Evolutionary conservation across 1,284 basidiomycete genomes (phyloP), one percentile per base, ranked within the genome.

Genomic region (Trichosporon coremiiforme): DNA sequence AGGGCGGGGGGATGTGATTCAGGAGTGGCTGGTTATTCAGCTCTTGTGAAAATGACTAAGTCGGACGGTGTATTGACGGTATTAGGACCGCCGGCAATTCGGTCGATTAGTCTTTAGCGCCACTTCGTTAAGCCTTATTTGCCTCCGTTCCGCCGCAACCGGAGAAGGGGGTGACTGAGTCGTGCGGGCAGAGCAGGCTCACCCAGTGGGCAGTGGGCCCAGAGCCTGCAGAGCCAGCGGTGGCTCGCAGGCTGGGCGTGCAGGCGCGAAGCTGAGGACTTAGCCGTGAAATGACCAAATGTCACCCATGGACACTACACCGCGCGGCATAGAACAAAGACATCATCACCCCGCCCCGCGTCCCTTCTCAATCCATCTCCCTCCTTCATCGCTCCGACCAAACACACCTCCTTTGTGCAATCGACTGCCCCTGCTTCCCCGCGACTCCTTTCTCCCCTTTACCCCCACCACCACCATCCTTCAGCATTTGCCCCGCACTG

Each of bases 281-380:
- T 62, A 62, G 57, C 57, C 57, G 57, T 62, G 57, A 62, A 62
- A 62, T 62, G 57, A 62, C 29, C 13, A n/a, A 62, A 35, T 62
- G 31, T 62, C 57, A 35, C 29, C 55, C 57, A 35, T 25, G 13
- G 22, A 38, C 10, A 10, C 36, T 38, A 10, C 36, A 38, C 36
- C 36, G 36, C 36, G 36, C 36, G 12, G 25, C 57, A 31, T n/a
- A 62, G 57, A 33, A 62, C 57, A 62, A 62, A 62, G 57, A 31
- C 57, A 33, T 35, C 57, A 62, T 62, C 57, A 62, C 57, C 57
- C 57, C 55, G 55, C 55, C 50, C 50, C 50, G 50, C 50, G 50
- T n/a, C 50, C 50, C 50, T 53, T 53, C 50, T 53, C 50, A n/a
- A 6, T 22, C 20, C 50, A 53, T 53, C 22, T 53, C 50, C 50